A percentile compares a stretch with the other conserved stretches of the same genome.
Conservation (phyloP, 192 early-diverging fungal genomes). For the Gaertneriomyces semiglobifer region DNA sequence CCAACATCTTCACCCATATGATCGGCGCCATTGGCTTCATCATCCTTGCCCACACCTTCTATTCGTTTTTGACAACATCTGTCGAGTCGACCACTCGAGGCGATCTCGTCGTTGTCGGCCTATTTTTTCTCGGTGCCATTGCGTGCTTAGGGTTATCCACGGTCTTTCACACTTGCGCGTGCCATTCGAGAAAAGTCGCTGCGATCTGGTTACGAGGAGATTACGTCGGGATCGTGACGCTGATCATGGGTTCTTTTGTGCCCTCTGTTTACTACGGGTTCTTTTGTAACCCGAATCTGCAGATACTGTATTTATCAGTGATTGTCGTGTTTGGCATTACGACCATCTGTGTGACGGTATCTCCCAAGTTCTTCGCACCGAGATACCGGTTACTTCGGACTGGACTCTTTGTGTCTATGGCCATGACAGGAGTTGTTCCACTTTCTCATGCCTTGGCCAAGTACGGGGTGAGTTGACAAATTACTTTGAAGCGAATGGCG, state of each 20-base stretch:
- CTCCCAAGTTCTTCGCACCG: slow-evolving; percentile 27
- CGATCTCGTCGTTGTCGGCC: slow-evolving; percentile 69
- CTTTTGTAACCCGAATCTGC: slow-evolving; percentile 58
- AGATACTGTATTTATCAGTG: slow-evolving; percentile 54
- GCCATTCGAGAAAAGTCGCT: slow-evolving; percentile 73
- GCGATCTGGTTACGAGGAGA: slow-evolving; percentile 82
- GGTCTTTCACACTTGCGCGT: slow-evolving; percentile 77
- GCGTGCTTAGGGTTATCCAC: slow-evolving; percentile 76
- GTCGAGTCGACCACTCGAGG: slow-evolving; percentile 53
- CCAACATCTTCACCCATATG: slow-evolving; percentile 86
- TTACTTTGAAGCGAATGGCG: background rate
- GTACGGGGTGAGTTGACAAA: slow-evolving; percentile 26
- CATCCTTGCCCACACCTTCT: slow-evolving; percentile 41
- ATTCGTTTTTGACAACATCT: slow-evolving; percentile 8
- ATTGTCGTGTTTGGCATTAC: slow-evolving; percentile 61
- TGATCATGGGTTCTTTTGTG: slow-evolving; percentile 67
- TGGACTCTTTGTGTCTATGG: slow-evolving; percentile 25
- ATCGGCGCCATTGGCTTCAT: slow-evolving; percentile 64
- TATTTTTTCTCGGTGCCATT: slow-evolving; percentile 74
- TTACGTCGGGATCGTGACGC: slow-evolving; percentile 84
- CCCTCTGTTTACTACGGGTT: slow-evolving; percentile 61
- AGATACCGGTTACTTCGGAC: slow-evolving; percentile 27
- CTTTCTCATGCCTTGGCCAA: slow-evolving; percentile 18
- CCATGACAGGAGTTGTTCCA: slow-evolving; percentile 23
- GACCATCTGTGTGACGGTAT: slow-evolving; percentile 41